Base-by-base conservation (phyloP, 2,329 filamentous ascomycete species). In the Fusarium sp. region DNA sequence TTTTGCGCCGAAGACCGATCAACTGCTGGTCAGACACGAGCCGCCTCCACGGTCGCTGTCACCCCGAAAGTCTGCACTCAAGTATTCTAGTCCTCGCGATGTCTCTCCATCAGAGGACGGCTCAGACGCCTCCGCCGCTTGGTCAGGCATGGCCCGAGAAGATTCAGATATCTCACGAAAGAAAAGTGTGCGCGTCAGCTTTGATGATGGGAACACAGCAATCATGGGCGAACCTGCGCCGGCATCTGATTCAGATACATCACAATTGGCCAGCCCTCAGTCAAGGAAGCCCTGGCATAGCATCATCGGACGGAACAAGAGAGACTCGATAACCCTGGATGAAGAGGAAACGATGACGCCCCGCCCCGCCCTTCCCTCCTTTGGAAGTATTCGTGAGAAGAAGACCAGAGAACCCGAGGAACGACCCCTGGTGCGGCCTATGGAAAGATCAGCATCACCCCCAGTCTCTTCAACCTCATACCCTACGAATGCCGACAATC, bases 41-140 rank as follows among this genome's bases (percentile, higher is more conserved):
- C 92, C 92, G 8, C 90, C 91, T 24, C 83, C 88, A 30, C 86
- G 92, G 49, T 93, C 92, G 8, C 82, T 92, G 13, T 94, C 92
- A 0, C 92, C 92, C 12, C 89, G 89, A 47, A 95, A 95, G 77
- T 94, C 92, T 2, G 92, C 92, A 3, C 76, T 94, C 67, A 94
- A 94, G 77, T 84, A 89, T 15, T 72, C 76, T 3, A 88, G 87
- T 51, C 85, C 88, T 60, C 75, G 86, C 73, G 82, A 84, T 68
- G 73, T 82, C 34, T 85, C 88, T 57, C 84, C 89, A 48, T 81
- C 85, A 48, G 81, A 85, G 69, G 80, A 84, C 61, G 75, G 82
- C 25, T 86, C 85, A 5, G 85, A 84, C 71, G 79, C 77, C 45
- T 84, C 82, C 1, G 73, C 67, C 44, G 77, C 73, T 47, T 71